Evolutionary conservation across 305 asterid species (phyloP).

Genomic region (Ilex paraguariensis): DNA sequence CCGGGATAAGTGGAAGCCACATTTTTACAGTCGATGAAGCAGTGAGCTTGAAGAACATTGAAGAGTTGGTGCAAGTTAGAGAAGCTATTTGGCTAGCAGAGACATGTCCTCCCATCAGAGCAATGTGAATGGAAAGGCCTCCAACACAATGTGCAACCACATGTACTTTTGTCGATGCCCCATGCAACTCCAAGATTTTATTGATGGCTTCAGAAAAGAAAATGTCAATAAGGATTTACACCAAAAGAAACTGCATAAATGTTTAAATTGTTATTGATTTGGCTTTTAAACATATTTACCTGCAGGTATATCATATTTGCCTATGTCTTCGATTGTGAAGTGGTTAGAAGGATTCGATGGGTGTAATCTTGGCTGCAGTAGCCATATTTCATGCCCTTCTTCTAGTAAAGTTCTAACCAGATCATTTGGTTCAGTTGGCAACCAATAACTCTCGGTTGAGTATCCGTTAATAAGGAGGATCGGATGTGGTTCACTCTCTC

Average conservation of each 20-base stretch:
- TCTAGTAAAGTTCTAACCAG: slow-evolving; percentile 41
- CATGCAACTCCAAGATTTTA: slow-evolving; percentile 28
- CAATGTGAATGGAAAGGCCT: slow-evolving; percentile 41
- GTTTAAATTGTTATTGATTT: no score
- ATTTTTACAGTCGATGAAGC: slow-evolving; percentile 36
- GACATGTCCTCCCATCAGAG: slow-evolving; percentile 48
- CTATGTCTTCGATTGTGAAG: slow-evolving; percentile 42
- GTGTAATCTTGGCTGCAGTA: slow-evolving; percentile 41
- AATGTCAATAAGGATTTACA: background rate
- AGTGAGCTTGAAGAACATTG: slow-evolving; percentile 49
- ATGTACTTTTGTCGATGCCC: slow-evolving; percentile 29
- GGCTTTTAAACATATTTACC: slow-evolving; percentile 16
- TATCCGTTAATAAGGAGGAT: slow-evolving; percentile 47
- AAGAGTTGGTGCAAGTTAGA: slow-evolving; percentile 47
- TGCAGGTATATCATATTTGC: slow-evolving; percentile 39
- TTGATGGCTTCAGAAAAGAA: slow-evolving; percentile 33
- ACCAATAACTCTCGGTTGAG: slow-evolving; percentile 40
- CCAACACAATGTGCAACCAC: slow-evolving; percentile 51
- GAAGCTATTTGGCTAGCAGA: slow-evolving; percentile 39
- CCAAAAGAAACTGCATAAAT: no score
- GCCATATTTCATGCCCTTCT: slow-evolving; percentile 39
- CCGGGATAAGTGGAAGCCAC: slow-evolving; percentile 55
- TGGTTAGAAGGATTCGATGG: slow-evolving; percentile 20
- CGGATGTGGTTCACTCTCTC: slow-evolving; percentile 21
- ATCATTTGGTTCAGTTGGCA: slow-evolving; percentile 47